phyloP scores from a whole-genome alignment of 345 rosid genomes.

The Acer saccharum region DNA sequence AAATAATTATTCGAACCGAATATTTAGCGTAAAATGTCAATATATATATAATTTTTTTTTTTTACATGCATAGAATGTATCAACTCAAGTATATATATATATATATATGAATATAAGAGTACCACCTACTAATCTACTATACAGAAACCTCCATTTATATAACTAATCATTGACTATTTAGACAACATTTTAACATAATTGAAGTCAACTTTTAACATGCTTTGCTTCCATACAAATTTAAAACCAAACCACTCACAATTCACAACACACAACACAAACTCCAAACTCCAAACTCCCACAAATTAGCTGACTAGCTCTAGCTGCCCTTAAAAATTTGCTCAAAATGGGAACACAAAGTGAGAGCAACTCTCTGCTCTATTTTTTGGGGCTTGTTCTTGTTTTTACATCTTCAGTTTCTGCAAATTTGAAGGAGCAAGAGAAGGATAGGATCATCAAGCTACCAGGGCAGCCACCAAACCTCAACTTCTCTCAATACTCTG shows the following conservation, averaged over 20 bases:
- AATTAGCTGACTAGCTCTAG: neutral
- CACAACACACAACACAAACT: neutral
- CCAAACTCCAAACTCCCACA: neutral
- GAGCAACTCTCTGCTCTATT: conserved; percentile 4
- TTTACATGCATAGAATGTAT: too few species aligned
- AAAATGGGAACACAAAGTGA: conserved; percentile 9
- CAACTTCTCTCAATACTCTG: conserved; percentile 73
- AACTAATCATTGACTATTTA: conserved; percentile 18
- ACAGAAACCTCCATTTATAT: neutral
- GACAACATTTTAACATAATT: neutral
- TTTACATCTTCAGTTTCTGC: conserved; percentile 15
- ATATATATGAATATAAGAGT: neutral
- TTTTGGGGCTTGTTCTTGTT: conserved; percentile 9
- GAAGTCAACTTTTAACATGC: conserved; percentile 16
- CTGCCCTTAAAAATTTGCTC: neutral
- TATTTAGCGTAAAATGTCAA: too few species aligned
- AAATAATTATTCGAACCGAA: too few species aligned
- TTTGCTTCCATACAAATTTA: neutral
- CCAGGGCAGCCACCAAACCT: conserved; percentile 75
- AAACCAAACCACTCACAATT: neutral
- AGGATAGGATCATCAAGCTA: conserved; percentile 56
- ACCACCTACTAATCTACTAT: neutral
- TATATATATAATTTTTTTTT: too few species aligned
- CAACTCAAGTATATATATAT: too few species aligned
- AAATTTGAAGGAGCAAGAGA: conserved; percentile 35